Base-by-base conservation (phyloP, 2,329 filamentous ascomycete species). In the Acephala macrosclerotiorum region DNA sequence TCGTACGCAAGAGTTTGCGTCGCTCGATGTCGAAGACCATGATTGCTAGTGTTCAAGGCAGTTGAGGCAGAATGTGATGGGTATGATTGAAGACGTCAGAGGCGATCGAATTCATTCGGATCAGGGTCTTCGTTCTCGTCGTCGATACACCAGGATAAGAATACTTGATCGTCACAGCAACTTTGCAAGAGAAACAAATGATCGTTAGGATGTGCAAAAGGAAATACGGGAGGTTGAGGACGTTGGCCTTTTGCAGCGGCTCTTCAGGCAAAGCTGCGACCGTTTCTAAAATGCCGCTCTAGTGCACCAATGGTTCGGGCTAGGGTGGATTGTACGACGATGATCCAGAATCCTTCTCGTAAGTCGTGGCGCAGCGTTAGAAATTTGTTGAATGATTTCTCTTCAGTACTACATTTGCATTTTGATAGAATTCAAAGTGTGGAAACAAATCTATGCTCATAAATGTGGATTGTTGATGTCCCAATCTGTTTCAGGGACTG, bases 1-100 rank as follows among this genome's bases (percentile, higher is more conserved):
- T 82, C 74, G 87, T 80, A 76, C 90, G 86, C 74, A 87, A 78
- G 74, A 92, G 79, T 72, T 89, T 87, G 74, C 89, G 85, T 68
- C 84, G 81, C 57, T 78, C 84, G 56, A 87, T 80, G 76, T 89
- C 84, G 83, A 85, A 86, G 70, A 84, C 76, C 87, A 89, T 89
- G 72, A 60, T 80, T 61, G 66, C 59, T 38, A 60, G 49, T 61
- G 55, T 51, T 36, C 22, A 22, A 11, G 38, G 55, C 16, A 53
- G 57, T 33, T 33, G 42, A 36, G 40, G 57, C 58, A 36, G 53
- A 66, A 57, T 36, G 47, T 26, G 42, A 56, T 60, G 20, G 36
- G 49, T 55, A 40, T 58, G 33, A 22, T 47, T 58, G 56, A 64
- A 63, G 61, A 66, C 64, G 62, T 65, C 61, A 64, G 59, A 38